phyloP scores from a whole-genome alignment of 2,329 filamentous ascomycete species.

The Xenosphaeropsis pyriputrescens region DNA sequence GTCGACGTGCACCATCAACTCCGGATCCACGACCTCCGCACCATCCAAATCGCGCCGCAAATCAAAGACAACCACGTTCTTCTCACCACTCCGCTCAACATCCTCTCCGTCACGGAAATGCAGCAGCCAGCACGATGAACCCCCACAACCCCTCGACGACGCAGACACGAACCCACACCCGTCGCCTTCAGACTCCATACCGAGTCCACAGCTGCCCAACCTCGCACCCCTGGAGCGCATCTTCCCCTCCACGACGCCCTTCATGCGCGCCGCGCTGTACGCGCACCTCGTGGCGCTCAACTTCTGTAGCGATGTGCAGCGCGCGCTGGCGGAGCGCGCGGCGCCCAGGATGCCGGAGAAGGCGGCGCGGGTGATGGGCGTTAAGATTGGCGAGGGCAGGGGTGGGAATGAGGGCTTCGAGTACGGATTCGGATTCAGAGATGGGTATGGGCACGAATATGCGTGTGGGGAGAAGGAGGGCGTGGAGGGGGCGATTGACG shows the following conservation, averaged over 20 bases:
- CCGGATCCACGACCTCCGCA: background rate
- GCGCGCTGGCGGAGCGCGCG: no score
- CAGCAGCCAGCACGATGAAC: background rate
- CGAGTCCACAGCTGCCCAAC: slow-evolving; percentile 2
- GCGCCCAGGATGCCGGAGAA: no score
- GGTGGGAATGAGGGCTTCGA: no score
- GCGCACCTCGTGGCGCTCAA: slow-evolving; percentile 13
- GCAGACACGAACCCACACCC: background rate
- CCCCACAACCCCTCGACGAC: background rate
- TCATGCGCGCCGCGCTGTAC: slow-evolving; percentile 11
- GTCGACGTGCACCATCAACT: background rate
- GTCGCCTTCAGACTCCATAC: background rate
- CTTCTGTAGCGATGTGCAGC: background rate
- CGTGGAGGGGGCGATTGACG: no score
- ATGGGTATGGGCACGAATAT: no score
- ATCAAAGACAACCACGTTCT: no score
- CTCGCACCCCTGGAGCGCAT: slow-evolving; percentile 10
- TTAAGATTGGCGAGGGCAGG: no score
- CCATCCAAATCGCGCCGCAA: background rate
- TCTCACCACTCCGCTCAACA: background rate
- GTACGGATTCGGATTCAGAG: no score
- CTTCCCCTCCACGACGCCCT: slow-evolving; percentile 10
- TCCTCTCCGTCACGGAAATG: background rate
- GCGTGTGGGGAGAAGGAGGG: no score
- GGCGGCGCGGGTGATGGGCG: no score